These are phyloP conservation scores for Epicoccum sorghinum DNA, from an alignment of 2,329 filamentous ascomycete species.

Conservation along the genomic window DNA sequence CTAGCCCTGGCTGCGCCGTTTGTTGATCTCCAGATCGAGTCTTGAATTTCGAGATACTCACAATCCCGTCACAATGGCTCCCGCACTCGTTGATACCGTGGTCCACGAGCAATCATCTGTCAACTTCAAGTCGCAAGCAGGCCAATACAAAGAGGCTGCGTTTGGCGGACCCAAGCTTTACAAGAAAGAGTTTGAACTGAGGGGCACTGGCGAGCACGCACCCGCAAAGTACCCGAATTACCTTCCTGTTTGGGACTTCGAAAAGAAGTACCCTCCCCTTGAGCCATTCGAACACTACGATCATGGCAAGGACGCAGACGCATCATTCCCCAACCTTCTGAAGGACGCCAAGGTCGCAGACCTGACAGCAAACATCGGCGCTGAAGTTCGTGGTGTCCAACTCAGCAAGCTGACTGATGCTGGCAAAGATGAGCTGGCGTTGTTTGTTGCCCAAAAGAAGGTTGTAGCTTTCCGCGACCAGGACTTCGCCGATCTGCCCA, in stretches of 20 bases:
- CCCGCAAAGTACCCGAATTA: constrained; percentile 73
- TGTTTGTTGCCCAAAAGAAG: constrained; percentile 76
- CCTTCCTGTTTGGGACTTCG: constrained; percentile 72
- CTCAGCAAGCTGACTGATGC: constrained; percentile 70
- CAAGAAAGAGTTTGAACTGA: constrained; percentile 58
- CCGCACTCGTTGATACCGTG: constrained; percentile 49
- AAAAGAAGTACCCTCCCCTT: constrained; percentile 66
- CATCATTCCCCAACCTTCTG: constrained; percentile 71
- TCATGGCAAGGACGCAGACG: constrained; percentile 76
- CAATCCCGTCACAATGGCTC: constrained; percentile 45
- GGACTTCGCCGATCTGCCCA: constrained; percentile 69
- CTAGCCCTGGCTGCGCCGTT: background rate
- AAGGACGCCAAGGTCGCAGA: constrained; percentile 60
- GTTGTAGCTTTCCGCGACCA: constrained; percentile 78
- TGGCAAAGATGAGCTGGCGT: constrained; percentile 78
- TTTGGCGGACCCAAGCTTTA: constrained; percentile 50
- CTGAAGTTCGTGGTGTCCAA: constrained; percentile 74
- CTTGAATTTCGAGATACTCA: background rate
- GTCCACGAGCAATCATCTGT: constrained; percentile 28
- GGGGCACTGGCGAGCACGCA: constrained; percentile 60
- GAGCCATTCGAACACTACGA: constrained; percentile 75
- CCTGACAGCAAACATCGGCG: constrained; percentile 75
- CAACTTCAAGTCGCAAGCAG: constrained; percentile 42
- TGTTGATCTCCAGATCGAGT: constrained; percentile 1
- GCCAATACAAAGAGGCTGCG: constrained; percentile 52